Conservation (phyloP, 805 yeast genomes). For the Pichia gijzeniarum region DNA sequence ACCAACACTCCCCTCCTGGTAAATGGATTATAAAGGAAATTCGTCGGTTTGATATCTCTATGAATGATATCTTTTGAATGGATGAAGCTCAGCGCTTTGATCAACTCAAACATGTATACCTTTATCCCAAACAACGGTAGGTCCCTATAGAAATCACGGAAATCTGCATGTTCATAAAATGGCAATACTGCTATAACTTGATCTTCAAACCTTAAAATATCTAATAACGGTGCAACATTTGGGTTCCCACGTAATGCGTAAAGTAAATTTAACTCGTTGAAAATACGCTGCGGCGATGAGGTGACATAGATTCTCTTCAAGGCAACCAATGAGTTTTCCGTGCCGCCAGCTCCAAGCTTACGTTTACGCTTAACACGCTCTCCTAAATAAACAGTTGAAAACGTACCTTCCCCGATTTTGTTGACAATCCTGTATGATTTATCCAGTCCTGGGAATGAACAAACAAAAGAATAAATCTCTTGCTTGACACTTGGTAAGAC, state of each 20-base stretch:
- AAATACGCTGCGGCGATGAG: conserved; percentile 86
- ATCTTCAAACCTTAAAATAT: conserved; percentile 80
- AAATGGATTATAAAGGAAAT: conserved; percentile 62
- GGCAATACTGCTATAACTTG: conserved; percentile 93
- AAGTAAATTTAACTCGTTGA: conserved; percentile 76
- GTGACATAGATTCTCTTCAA: conserved; percentile 91
- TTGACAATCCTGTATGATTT: conserved; percentile 34
- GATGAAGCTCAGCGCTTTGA: conserved; percentile 69
- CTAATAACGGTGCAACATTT: conserved; percentile 82
- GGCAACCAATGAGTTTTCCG: conserved; percentile 51
- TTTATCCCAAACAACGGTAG: conserved; percentile 75
- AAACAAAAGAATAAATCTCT: conserved; percentile 28
- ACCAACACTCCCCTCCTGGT: conserved; percentile 73
- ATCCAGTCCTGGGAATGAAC: conserved; percentile 28
- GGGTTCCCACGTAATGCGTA: conserved; percentile 61
- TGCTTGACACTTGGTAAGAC: conserved; percentile 25
- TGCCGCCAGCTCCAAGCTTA: too few relatives aligned
- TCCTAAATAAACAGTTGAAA: conserved; percentile 56
- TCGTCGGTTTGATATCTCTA: conserved; percentile 80
- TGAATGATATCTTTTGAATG: conserved; percentile 81
- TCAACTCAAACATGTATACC: conserved; percentile 69
- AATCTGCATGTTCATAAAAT: conserved; percentile 84
- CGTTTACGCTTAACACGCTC: background rate
- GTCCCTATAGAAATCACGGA: conserved; percentile 78
- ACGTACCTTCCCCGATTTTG: conserved; percentile 78